phyloP scores from a whole-genome alignment of 768 basidiomycete genomes.

The Cytidiella melzeri region DNA sequence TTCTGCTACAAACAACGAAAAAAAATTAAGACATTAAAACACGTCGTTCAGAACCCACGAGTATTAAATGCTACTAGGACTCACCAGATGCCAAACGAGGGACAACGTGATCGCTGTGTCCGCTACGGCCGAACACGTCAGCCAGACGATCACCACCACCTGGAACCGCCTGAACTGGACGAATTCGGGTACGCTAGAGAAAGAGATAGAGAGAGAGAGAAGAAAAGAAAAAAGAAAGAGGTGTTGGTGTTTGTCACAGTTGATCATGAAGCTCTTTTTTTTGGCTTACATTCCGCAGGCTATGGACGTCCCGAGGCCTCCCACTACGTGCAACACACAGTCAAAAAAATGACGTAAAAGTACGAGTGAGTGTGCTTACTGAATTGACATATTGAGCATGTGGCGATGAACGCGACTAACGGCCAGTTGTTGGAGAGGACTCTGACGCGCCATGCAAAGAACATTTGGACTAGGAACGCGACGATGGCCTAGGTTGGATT shows the following conservation, averaged over 20 bases:
- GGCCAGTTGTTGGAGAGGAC: conserved; percentile 20
- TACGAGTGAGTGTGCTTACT: conserved; percentile 5
- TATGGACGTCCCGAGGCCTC: conserved; percentile 25
- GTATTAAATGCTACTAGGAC: too few species aligned
- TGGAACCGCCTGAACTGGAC: conserved; percentile 21
- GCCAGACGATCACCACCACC: conserved; percentile 29
- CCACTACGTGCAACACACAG: conserved; percentile 10
- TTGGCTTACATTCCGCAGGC: conserved; percentile 17
- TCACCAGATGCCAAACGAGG: conserved; percentile 34
- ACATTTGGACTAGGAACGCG: conserved; percentile 34
- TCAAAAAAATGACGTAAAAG: background rate
- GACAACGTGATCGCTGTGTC: conserved; percentile 35
- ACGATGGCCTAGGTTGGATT: conserved; percentile 26
- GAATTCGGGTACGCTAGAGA: conserved; percentile 19
- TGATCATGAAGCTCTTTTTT: too few species aligned
- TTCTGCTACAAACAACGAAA: conserved; percentile 7
- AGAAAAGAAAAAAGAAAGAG: background rate
- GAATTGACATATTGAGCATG: conserved; percentile 9
- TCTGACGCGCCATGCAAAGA: conserved; percentile 34
- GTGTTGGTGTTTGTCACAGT: too few species aligned
- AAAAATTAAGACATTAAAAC: too few species aligned
- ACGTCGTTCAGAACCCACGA: too few species aligned
- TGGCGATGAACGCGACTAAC: conserved; percentile 7
- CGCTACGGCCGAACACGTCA: conserved; percentile 26
- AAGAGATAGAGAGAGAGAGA: conserved; percentile 1